phyloP scores from a whole-genome alignment of 2,329 filamentous ascomycete species.

The Beauveria rudraprayagi region DNA sequence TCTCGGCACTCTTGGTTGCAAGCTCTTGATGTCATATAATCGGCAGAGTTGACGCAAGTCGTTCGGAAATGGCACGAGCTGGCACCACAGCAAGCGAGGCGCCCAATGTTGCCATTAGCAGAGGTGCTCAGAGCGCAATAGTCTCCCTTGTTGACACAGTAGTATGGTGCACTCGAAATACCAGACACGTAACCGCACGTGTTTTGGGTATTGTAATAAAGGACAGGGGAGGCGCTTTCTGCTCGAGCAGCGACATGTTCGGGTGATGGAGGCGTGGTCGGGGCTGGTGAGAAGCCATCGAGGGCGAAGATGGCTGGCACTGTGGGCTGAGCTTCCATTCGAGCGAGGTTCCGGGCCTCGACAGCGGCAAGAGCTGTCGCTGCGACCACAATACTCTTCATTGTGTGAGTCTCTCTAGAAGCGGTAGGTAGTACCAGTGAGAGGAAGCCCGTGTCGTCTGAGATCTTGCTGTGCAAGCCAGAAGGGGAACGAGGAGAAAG shows the following conservation, averaged over 20 bases:
- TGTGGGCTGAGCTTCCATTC: slow-evolving; percentile 5
- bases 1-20: slow-evolving; percentile 34
- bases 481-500: background rate
- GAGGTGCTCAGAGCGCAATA: slow-evolving; percentile 35
- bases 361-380: background rate
- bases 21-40: slow-evolving; percentile 25
- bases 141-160: slow-evolving; percentile 24
- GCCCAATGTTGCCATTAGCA: slow-evolving; percentile 22
- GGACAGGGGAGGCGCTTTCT: slow-evolving; percentile 17
- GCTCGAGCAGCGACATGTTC: slow-evolving; percentile 24
- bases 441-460: background rate
- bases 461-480: background rate
- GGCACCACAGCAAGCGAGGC: slow-evolving; percentile 34
- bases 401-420: background rate
- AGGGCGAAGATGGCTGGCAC: slow-evolving; percentile 7
- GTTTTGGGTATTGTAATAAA: slow-evolving; percentile 40
- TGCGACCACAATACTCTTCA: background rate
- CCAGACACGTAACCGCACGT: slow-evolving; percentile 43
- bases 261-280: slow-evolving; percentile 19
- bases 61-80: slow-evolving; percentile 26
- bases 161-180: slow-evolving; percentile 30
- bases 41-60: slow-evolving; percentile 31
- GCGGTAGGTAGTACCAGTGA: background rate
- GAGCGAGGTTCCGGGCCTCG: background rate
- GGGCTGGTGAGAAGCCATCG: slow-evolving; percentile 6